Evolutionary conservation across 176 grass and related monocot genomes (phyloP), one percentile per base, ranked within the genome.

Genomic region (Hyparrhenia diplandra): DNA sequence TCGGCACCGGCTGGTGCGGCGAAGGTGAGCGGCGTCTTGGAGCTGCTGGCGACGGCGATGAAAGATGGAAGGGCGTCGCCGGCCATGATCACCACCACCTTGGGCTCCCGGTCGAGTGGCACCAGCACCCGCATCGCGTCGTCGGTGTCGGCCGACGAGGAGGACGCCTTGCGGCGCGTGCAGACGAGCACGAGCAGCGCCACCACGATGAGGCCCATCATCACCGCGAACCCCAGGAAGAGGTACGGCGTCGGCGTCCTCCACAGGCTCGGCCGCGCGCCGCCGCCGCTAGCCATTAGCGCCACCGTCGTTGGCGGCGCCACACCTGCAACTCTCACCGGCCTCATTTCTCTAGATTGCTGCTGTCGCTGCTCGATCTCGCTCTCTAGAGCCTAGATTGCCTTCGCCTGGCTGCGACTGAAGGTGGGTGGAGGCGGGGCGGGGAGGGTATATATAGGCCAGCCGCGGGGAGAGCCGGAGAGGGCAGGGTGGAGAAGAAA

Each of bases 181-280:
- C 87, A 85, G 32, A 89, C 2, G 70, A 89, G 87, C 32, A 81
- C 76, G 54, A 89, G 24, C 49, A 89, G 87, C 20, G 87, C 87
- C 5, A 76, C 64, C 1, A 66, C 54, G 77, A 85, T 89, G 87
- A 89, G 82, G 10, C 31, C 39, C 87, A 85, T 85, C 82, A 76
- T 81, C 49, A 71, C 4, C 6, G 71, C 34, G 55, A 85, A 81
- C 4, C 71, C 87, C 51, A 85, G 14, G 82, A 85, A 89, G 23
- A 89, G 82, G 87, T 85, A 89, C 41, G 77, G 87, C 82, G 87
- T 89, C 6, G 87, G 87, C 64, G 87, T 89, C 76, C 52, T 60
- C 87, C 87, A 89, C 41, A 64, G 13, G 20, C 41, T 5, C 31
- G 6, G 41, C 20, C 20, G 32, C 10, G 39, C 24, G 12, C 57